A percentile compares a stretch with the other conserved stretches of the same genome.
These are phyloP conservation scores for Arachnopeziza araneosa DNA, from an alignment of 2,329 filamentous ascomycete species.

Conservation along the genomic window DNA sequence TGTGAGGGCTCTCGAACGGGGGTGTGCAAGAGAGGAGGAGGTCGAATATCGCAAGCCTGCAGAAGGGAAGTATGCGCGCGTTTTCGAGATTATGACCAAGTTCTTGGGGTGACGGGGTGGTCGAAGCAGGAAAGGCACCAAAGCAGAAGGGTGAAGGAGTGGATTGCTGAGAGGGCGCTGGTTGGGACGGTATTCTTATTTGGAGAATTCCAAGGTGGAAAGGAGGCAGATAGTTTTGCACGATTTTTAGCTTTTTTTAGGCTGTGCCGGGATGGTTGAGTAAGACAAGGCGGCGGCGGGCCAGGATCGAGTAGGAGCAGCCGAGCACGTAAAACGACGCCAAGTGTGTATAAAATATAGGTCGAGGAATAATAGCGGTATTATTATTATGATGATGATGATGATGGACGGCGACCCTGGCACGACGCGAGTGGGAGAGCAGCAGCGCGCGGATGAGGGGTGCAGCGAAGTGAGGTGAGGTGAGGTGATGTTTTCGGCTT, in stretches of 20 bases:
- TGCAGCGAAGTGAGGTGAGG: background rate
- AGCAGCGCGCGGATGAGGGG: background rate
- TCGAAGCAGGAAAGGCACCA: background rate
- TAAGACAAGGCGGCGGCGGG: too few relatives aligned
- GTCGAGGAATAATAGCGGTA: too few relatives aligned
- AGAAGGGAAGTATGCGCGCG: background rate
- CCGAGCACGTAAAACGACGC: too few relatives aligned
- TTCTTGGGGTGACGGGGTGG: background rate
- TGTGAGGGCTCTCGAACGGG: background rate
- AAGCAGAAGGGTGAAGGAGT: background rate
- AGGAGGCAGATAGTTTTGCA: background rate
- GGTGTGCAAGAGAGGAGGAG: background rate
- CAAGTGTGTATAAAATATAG: too few relatives aligned
- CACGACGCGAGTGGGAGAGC: background rate
- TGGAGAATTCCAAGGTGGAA: background rate
- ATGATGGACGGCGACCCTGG: background rate
- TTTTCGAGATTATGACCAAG: background rate
- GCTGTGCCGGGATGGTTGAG: too few relatives aligned
- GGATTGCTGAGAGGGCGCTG: background rate
- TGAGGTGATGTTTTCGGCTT: background rate
- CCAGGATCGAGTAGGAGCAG: too few relatives aligned
- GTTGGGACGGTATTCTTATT: background rate
- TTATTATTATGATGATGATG: too few relatives aligned
- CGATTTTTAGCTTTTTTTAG: background rate
- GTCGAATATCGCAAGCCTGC: background rate